Percentiles rank a stretch among this genome's conserved stretches.
Evolutionary conservation across 345 rosid species (phyloP).

Genomic region (Diplotaxis tenuifolia): DNA sequence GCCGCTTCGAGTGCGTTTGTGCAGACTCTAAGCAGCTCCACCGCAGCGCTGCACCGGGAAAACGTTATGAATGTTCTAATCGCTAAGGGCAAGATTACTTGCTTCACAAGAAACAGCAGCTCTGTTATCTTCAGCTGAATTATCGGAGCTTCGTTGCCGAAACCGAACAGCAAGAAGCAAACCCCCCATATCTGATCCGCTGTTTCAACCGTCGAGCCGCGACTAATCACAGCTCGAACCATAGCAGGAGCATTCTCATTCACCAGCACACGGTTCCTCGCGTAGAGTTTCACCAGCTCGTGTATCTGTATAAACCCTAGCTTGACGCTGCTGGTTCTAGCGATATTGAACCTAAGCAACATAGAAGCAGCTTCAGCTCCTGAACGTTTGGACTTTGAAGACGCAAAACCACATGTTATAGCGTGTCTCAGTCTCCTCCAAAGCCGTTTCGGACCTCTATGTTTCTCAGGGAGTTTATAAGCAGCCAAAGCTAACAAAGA

Average conservation of each 20-base stretch:
- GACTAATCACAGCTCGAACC: conserved; percentile 70
- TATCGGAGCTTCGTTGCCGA: conserved; percentile 58
- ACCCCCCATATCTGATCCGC: conserved; percentile 83
- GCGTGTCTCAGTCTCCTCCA: conserved; percentile 62
- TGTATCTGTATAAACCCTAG: conserved; percentile 60
- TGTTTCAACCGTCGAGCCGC: conserved; percentile 56
- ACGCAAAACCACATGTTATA: conserved; percentile 65
- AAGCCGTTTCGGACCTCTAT: conserved; percentile 42
- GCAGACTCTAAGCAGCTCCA: conserved; percentile 83
- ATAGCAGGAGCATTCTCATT: conserved; percentile 55
- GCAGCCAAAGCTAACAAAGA: conserved; percentile 73
- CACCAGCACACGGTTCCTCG: conserved; percentile 49
- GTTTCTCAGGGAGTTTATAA: conserved; percentile 71
- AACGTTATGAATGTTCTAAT: conserved; percentile 66
- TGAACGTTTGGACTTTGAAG: conserved; percentile 60
- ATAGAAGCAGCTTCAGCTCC: conserved; percentile 81
- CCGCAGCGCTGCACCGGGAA: conserved; percentile 76
- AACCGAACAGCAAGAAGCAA: conserved; percentile 72
- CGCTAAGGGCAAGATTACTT: conserved; percentile 73
- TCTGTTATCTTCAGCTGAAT: conserved; percentile 73
- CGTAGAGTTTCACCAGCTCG: conserved; percentile 68
- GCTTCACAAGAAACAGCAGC: conserved; percentile 54
- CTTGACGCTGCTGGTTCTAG: conserved; percentile 57
- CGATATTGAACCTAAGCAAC: conserved; percentile 80
- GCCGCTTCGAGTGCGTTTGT: conserved; percentile 84